phyloP scores from a whole-genome alignment of 192 early-diverging fungal genomes.

The Entrophospora sp. region DNA sequence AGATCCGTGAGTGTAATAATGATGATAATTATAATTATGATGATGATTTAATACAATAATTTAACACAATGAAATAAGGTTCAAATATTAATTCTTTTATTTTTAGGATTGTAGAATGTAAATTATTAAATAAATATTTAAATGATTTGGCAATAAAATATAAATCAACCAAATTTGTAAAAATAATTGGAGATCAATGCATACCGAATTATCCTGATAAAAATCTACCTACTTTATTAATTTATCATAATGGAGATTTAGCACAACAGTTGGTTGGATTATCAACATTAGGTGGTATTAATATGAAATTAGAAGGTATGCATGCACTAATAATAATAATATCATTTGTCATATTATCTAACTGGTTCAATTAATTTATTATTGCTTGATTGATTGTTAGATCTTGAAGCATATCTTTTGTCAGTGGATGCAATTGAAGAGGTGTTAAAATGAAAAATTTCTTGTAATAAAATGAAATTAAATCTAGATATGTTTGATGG shows the following conservation, averaged over 20 bases:
- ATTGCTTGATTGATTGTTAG: too few species aligned
- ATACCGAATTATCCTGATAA: conserved; percentile 92
- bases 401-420: too few species aligned
- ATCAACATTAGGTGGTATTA: conserved; percentile 69
- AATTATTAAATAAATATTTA: conserved; percentile 71
- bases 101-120: conserved; percentile 75
- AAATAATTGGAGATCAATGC: conserved; percentile 87
- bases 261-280: conserved; percentile 76
- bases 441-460: too few species aligned
- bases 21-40: background rate
- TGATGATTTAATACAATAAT: conserved; percentile 1
- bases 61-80: too few species aligned
- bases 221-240: conserved; percentile 80
- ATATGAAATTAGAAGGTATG: conserved; percentile 62
- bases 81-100: too few species aligned
- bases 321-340: too few species aligned
- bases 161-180: conserved; percentile 86
- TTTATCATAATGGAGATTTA: conserved; percentile 86
- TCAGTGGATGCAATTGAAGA: too few species aligned
- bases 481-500: too few species aligned
- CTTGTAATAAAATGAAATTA: too few species aligned
- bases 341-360: too few species aligned
- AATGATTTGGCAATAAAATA: conserved; percentile 64
- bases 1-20: conserved; percentile 36
- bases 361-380: too few species aligned